Evolutionary conservation across 192 early-diverging fungal species (phyloP).

Genomic region (Podila clonocystis): DNA sequence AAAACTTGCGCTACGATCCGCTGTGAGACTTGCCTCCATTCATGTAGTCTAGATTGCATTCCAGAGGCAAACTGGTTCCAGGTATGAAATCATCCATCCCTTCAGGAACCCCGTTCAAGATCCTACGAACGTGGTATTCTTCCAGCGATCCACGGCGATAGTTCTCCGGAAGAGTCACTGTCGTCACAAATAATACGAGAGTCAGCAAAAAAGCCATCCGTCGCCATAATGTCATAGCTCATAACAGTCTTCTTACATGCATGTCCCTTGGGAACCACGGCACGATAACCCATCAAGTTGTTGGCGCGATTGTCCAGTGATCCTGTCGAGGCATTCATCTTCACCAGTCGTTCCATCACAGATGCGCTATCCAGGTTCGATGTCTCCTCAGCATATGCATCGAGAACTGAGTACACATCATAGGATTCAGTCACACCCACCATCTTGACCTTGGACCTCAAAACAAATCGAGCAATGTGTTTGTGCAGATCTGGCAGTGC

Average conservation of each 20-base stretch:
- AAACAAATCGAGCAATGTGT: constrained; percentile 79
- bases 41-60: constrained; percentile 94
- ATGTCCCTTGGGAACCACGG: constrained; percentile 40
- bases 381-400: constrained; percentile 36
- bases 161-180: constrained; percentile 57
- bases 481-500: constrained; percentile 60
- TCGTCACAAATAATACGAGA: background rate
- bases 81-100: constrained; percentile 83
- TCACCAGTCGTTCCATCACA: constrained; percentile 27
- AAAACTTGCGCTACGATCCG: too few species aligned
- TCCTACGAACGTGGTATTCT: constrained; percentile 80
- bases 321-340: constrained; percentile 33
- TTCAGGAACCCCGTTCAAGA: constrained; percentile 91
- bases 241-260: constrained; percentile 15
- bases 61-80: constrained; percentile 81
- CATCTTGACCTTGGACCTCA: constrained; percentile 82
- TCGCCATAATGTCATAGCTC: too few species aligned
- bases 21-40: constrained; percentile 68
- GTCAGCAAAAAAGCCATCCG: too few species aligned
- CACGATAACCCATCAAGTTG: constrained; percentile 31
- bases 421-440: constrained; percentile 71
- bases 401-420: constrained; percentile 82
- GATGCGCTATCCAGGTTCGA: constrained; percentile 1
- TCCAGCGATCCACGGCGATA: constrained; percentile 63
- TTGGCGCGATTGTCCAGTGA: constrained; percentile 25